Conservation (phyloP, 768 basidiomycete species). For the Macrocybe gigantea region DNA sequence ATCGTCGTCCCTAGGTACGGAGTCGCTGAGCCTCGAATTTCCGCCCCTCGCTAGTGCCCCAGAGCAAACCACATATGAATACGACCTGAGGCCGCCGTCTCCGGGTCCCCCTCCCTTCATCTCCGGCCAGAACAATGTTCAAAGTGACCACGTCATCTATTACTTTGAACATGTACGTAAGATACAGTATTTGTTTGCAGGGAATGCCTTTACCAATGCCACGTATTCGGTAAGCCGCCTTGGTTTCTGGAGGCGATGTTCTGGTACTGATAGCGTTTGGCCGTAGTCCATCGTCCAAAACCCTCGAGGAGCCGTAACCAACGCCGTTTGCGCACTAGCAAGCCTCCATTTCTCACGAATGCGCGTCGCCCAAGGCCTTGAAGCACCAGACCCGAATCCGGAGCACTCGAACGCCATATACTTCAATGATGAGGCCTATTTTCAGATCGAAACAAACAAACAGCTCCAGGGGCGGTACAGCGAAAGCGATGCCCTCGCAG, state of each 20-base stretch:
- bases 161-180: constrained; percentile 71
- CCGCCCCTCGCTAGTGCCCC: constrained; percentile 24
- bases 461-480: constrained; percentile 47
- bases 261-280: constrained; percentile 7
- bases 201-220: constrained; percentile 54
- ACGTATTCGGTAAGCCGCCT: constrained; percentile 54
- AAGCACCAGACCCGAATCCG: constrained; percentile 44
- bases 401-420: constrained; percentile 57
- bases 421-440: constrained; percentile 64
- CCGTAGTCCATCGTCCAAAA: constrained; percentile 52
- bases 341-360: constrained; percentile 61
- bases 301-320: constrained; percentile 65
- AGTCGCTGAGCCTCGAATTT: constrained; percentile 22
- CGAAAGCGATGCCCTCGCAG: constrained; percentile 72
- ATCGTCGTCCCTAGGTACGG: constrained; percentile 21
- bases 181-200: constrained; percentile 61
- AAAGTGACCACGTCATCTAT: constrained; percentile 60
- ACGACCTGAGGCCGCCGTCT: constrained; percentile 18
- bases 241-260: not conserved
- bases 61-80: constrained; percentile 28
- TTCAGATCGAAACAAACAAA: constrained; percentile 52
- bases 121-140: constrained; percentile 35
- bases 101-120: constrained; percentile 16
- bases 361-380: constrained; percentile 57
- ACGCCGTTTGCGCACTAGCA: constrained; percentile 72